phyloP scores from a whole-genome alignment of 345 rosid genomes.

The Ceriops zippeliana region DNA sequence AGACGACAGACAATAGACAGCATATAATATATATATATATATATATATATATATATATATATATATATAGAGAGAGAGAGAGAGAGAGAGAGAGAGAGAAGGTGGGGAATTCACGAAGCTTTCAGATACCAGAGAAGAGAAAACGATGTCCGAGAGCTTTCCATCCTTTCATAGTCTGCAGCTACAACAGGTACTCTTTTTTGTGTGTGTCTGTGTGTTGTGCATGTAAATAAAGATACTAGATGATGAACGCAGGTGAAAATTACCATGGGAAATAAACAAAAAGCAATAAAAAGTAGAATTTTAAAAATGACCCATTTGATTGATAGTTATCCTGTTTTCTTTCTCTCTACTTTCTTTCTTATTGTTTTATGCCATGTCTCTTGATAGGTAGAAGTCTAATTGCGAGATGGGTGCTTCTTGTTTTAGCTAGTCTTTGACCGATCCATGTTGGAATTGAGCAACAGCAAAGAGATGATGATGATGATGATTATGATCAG shows the following conservation, averaged over 20 bases:
- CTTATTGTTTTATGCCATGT: constrained; percentile 15
- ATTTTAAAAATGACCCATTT: constrained; percentile 4
- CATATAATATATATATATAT: neutral
- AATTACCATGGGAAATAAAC: constrained; percentile 12
- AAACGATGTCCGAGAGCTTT: constrained; percentile 61
- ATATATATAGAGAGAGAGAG: neutral
- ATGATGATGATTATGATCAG: constrained; percentile 35
- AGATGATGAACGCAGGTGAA: constrained; percentile 25
- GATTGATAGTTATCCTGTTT: constrained; percentile 1
- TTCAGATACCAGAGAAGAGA: constrained; percentile 41
- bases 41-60: no score
- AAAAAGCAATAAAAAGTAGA: neutral
- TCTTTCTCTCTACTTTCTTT: constrained; percentile 14
- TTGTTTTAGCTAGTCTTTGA: constrained; percentile 23
- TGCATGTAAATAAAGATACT: neutral
- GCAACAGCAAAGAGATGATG: constrained; percentile 1
- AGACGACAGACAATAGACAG: constrained; percentile 33
- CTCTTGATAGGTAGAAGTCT: constrained; percentile 7
- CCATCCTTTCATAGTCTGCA: constrained; percentile 48
- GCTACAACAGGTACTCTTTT: constrained; percentile 37
- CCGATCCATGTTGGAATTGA: constrained; percentile 29
- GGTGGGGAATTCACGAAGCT: constrained; percentile 36
- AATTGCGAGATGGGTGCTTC: constrained; percentile 15
- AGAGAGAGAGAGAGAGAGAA: neutral
- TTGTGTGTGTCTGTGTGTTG: neutral